Evolutionary conservation across 441 rosid species (phyloP).

Genomic region (Populus hybrid): DNA sequence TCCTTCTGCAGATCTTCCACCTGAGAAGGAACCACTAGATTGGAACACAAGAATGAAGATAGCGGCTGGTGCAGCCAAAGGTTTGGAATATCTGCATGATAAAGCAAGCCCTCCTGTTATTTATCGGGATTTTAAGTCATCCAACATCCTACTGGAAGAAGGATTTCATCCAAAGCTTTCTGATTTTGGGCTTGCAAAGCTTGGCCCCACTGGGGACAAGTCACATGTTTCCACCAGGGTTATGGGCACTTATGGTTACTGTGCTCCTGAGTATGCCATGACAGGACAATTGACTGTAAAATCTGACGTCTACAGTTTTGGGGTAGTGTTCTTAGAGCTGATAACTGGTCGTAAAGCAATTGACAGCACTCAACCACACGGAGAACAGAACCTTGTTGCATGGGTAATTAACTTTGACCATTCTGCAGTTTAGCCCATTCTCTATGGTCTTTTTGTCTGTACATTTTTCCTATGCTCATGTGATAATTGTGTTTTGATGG

Average conservation of each 20-base stretch:
- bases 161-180: conserved; percentile 94
- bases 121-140: conserved; percentile 91
- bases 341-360: conserved; percentile 96
- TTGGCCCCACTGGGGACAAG: conserved; percentile 94
- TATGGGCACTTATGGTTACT: conserved; percentile 97
- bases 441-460: not conserved
- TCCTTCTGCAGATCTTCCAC: conserved; percentile 64
- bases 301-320: conserved; percentile 95
- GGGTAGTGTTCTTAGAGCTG: conserved; percentile 87
- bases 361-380: conserved; percentile 77
- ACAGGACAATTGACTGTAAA: conserved; percentile 94
- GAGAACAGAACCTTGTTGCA: conserved; percentile 88
- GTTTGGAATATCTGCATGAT: conserved; percentile 87
- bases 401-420: conserved; percentile 52
- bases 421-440: conserved; percentile 2
- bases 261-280: conserved; percentile 99
- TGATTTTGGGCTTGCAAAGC: conserved; percentile 97
- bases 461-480: not conserved
- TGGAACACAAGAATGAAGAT: conserved; percentile 99
- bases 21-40: conserved; percentile 77
- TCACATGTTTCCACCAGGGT: conserved; percentile 97
- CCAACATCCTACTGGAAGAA: conserved; percentile 85
- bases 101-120: conserved; percentile 97
- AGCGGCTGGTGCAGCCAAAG: conserved; percentile 97
- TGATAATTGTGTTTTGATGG: conserved; percentile 2